These are phyloP conservation scores for Auricularia auricula-judae DNA, from an alignment of 768 basidiomycete species.

Conservation along the genomic window DNA sequence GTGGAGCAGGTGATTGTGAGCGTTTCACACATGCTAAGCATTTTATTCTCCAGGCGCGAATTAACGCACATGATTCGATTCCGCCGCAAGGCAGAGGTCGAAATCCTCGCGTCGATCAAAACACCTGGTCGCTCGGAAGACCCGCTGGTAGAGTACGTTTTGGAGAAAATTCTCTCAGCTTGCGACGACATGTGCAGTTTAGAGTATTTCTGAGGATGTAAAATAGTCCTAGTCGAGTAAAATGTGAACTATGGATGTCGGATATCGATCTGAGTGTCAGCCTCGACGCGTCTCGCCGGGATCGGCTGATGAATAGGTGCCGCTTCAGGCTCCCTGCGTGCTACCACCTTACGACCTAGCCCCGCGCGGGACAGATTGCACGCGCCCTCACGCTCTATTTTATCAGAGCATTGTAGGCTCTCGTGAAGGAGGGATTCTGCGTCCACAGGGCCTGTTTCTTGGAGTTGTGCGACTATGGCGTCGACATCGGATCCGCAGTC, in stretches of 20 bases:
- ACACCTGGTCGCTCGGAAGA: not conserved
- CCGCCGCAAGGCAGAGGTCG: conserved; percentile 90
- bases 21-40: not conserved
- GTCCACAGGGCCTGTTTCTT: not conserved
- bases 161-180: not conserved
- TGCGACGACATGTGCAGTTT: not conserved
- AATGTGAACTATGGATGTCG: not conserved
- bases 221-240: not conserved
- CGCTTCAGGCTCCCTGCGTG: too few species aligned
- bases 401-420: not conserved
- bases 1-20: not conserved
- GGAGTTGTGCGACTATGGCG: not conserved
- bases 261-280: too few species aligned
- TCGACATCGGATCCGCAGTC: not conserved
- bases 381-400: not conserved
- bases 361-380: not conserved
- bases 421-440: not conserved
- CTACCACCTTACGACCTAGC: too few species aligned
- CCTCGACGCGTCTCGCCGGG: too few species aligned
- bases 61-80: conserved; percentile 67
- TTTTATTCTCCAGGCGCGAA: conserved; percentile 46
- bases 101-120: conserved; percentile 35
- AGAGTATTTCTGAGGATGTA: not conserved
- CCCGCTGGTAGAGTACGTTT: not conserved
- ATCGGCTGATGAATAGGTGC: too few species aligned